Conservation (phyloP, 192 early-diverging fungal genomes). For the Backusella liffmaniae region DNA sequence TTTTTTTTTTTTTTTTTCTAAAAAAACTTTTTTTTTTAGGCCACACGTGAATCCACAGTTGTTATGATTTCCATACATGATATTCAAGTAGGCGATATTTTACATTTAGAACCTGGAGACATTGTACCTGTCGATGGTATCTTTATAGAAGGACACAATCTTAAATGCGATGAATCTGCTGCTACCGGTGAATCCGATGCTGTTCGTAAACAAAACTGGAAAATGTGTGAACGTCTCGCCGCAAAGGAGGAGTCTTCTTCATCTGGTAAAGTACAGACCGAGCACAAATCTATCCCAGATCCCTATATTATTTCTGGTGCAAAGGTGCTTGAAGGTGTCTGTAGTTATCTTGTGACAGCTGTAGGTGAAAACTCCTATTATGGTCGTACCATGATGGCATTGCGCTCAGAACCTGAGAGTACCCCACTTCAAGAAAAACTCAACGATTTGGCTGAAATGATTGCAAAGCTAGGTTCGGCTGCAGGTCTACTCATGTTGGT, state of each 20-base stretch:
- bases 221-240: conserved; percentile 38
- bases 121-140: conserved; percentile 91
- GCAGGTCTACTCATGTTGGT: conserved; percentile 87
- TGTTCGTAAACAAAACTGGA: conserved; percentile 70
- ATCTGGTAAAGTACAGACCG: conserved; percentile 5
- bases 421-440: conserved; percentile 96
- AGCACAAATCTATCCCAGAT: conserved; percentile 38
- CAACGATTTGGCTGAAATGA: conserved; percentile 82
- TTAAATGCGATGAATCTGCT: conserved; percentile 89
- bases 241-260: conserved; percentile 23
- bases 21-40: conserved; percentile 26
- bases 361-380: conserved; percentile 87
- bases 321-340: conserved; percentile 88
- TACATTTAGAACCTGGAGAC: conserved; percentile 87
- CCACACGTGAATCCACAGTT: conserved; percentile 68
- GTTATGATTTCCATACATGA: conserved; percentile 70
- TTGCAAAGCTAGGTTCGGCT: conserved; percentile 87
- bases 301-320: conserved; percentile 95
- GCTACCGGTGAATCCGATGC: conserved; percentile 93
- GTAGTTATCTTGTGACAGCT: conserved; percentile 80
- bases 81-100: conserved; percentile 90
- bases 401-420: conserved; percentile 79
- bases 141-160: conserved; percentile 75
- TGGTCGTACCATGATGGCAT: conserved; percentile 86
- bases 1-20: neutral